Percentiles rank a stretch among this genome's conserved stretches.
Evolutionary conservation across 148 eudicot genomes (phyloP).

Genomic region (Spergularia marina): DNA sequence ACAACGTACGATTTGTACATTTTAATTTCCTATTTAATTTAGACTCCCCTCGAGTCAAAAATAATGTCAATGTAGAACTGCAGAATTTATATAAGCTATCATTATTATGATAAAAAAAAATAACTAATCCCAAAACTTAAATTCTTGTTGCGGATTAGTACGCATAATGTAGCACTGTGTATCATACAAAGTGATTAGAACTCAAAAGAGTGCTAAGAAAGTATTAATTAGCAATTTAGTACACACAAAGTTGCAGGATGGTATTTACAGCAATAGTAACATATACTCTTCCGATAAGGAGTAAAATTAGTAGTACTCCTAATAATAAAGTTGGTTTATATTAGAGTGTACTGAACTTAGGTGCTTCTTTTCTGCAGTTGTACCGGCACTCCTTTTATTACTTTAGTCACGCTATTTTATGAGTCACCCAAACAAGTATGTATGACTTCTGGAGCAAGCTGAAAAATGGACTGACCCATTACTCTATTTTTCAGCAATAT

Average conservation of each 20-base stretch:
- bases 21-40: too few species aligned
- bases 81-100: too few species aligned
- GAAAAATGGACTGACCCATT: constrained; percentile 10
- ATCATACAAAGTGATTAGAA: too few species aligned
- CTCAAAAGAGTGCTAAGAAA: too few species aligned
- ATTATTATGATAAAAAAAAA: too few species aligned
- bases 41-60: too few species aligned
- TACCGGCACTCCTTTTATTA: constrained; percentile 6
- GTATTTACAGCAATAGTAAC: constrained; percentile 1
- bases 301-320: not conserved
- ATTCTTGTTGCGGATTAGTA: too few species aligned
- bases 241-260: not conserved
- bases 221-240: not conserved
- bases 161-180: too few species aligned
- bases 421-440: not conserved
- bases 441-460: not conserved
- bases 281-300: constrained; percentile 6
- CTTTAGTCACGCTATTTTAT: constrained; percentile 11
- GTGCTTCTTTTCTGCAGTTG: constrained; percentile 12
- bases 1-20: too few species aligned
- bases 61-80: too few species aligned
- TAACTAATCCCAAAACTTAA: too few species aligned
- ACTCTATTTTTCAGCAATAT: constrained; percentile 7
- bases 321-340: not conserved
- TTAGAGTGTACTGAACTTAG: not conserved